Conservation (phyloP, 352 stramenopile species). For the Plasmopara muralis region DNA sequence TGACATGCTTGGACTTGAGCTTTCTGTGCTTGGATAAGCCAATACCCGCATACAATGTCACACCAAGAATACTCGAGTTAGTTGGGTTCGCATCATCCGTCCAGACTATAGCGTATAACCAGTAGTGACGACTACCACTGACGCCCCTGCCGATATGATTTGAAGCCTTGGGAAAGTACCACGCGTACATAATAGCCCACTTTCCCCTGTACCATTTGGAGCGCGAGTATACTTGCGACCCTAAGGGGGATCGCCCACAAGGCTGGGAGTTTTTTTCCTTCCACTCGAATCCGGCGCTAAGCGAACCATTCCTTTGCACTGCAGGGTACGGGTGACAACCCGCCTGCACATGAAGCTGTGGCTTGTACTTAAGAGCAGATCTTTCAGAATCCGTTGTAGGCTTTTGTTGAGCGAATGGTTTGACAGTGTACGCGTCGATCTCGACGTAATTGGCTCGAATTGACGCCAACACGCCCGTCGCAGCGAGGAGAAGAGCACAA, state of each 20-base stretch:
- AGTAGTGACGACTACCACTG: constrained; percentile 1
- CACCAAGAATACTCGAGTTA: constrained; percentile 3
- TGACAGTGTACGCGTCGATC: background rate
- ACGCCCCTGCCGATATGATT: background rate
- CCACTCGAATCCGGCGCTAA: constrained; percentile 26
- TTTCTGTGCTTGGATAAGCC: background rate
- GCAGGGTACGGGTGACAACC: constrained; percentile 19
- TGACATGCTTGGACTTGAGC: constrained; percentile 1
- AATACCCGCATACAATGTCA: background rate
- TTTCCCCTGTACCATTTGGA: constrained; percentile 3
- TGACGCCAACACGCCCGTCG: background rate
- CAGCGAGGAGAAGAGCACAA: background rate
- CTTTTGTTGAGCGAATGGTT: background rate
- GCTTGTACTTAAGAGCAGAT: background rate
- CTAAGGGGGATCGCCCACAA: constrained; percentile 9
- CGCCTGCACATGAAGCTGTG: constrained; percentile 1
- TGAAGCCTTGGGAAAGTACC: constrained; percentile 2
- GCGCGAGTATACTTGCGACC: constrained; percentile 22
- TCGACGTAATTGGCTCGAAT: background rate
- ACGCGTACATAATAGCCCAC: constrained; percentile 5
- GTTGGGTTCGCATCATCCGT: background rate
- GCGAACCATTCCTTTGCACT: constrained; percentile 25
- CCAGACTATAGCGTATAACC: constrained; percentile 3
- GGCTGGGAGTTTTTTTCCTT: constrained; percentile 14
- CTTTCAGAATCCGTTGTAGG: background rate